Evolutionary conservation across 495 filamentous ascomycete genomes (phyloP), one percentile per base, ranked within the genome.

Genomic region (Alectoria sarmentosa): DNA sequence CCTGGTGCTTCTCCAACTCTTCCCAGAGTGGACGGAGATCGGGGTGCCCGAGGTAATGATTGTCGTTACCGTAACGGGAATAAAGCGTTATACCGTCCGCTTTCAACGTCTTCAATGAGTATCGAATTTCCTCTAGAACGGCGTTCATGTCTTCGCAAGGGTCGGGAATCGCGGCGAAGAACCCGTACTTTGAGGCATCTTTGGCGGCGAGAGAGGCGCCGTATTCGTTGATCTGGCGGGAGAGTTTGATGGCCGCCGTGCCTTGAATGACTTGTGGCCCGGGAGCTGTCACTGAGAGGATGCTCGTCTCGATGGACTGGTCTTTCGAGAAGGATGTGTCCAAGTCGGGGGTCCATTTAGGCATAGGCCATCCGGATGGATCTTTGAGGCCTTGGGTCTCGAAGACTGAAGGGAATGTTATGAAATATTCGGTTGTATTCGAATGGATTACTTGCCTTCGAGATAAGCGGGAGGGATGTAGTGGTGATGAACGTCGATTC

Each of bases 1-100:
- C 76, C 1, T 55, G 60, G 14, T 76, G 75, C 1, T 69, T 55
- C 66, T 82, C 73, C 2, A 83, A 73, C 61, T 79, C 76, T 1
- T 69, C 74, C 82, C 81, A 83, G 49, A 81, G 73, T 4, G 78
- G 73, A 10, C 72, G 66, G 46, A 83, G 63, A 13, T 65, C 65
- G 0, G 75, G 67, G 63, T 83, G 74, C 23, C 83, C 80, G 0
- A 86, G 77, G 66, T 84, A 84, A 23, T 72, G 70, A 28, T 83
- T 76, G 61, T 83, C 81, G 0, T 60, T 69, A 0, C 83, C 70
- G 1, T 73, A 65, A 5, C 62, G 41, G 6, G 55, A 49, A 28
- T 58, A 58, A 6, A 65, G 39, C 19, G 54, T 58, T 11, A 65
- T 34, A 17, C 62, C 62, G 39, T 58, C 57, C 13, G 62, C 62